Percentiles rank a stretch among this genome's conserved stretches.
These are phyloP conservation scores for Ophiostoma populinum DNA, from an alignment of 2,329 filamentous ascomycete genomes.

Conservation along the genomic window DNA sequence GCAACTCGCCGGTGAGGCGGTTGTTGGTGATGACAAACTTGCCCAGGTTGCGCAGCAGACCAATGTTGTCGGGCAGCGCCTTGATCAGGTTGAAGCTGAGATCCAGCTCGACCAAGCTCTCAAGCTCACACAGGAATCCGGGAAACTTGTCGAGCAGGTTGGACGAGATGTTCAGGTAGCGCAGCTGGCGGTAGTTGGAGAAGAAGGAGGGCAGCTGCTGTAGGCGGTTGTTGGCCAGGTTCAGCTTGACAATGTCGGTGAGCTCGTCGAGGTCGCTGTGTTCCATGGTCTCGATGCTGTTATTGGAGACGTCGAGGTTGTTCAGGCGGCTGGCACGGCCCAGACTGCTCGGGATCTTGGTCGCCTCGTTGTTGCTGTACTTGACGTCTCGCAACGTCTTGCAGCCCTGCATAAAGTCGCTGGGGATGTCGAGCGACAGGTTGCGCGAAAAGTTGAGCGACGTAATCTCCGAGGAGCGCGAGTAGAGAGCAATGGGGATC, in stretches of 20 bases:
- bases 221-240: conserved; percentile 83
- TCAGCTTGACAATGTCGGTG: conserved; percentile 66
- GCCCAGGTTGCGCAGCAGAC: conserved; percentile 63
- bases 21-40: conserved; percentile 94
- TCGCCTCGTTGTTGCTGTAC: conserved; percentile 85
- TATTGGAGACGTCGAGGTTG: conserved; percentile 88
- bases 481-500: conserved; percentile 87
- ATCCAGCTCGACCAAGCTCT: conserved; percentile 77
- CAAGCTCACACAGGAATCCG: conserved; percentile 64
- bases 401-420: conserved; percentile 92
- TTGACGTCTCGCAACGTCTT: conserved; percentile 86
- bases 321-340: conserved; percentile 66
- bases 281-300: conserved; percentile 72
- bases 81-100: conserved; percentile 91
- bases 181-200: conserved; percentile 57
- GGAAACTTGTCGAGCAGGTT: conserved; percentile 82
- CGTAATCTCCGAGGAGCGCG: conserved; percentile 80
- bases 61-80: conserved; percentile 59
- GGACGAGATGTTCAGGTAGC: conserved; percentile 81
- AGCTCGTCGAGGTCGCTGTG: conserved; percentile 66
- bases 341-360: conserved; percentile 68
- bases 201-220: conserved; percentile 68
- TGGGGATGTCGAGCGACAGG: conserved; percentile 76
- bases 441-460: conserved; percentile 89
- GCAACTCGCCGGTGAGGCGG: conserved; percentile 58